These are phyloP conservation scores for Neoboletus subvelutipes DNA, from an alignment of 768 basidiomycete species.

Conservation along the genomic window DNA sequence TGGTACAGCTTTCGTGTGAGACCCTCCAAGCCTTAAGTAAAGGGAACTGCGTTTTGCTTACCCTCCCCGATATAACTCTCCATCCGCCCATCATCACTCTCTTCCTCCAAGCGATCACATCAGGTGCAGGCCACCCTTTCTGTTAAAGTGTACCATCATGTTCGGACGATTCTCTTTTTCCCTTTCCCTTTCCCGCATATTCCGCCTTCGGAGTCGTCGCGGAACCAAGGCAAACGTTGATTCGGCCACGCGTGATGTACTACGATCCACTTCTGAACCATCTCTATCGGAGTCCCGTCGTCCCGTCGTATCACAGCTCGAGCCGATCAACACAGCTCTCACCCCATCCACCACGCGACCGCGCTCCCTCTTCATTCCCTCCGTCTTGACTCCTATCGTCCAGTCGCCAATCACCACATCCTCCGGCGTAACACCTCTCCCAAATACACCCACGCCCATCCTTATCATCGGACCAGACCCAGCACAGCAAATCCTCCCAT, in stretches of 20 bases:
- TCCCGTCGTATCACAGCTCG: not conserved
- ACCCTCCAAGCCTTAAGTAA: conserved; percentile 2
- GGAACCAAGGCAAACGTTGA: not conserved
- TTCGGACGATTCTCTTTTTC: conserved; percentile 16
- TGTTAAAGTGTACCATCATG: conserved; percentile 4
- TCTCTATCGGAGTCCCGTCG: not conserved
- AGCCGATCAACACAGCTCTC: not conserved
- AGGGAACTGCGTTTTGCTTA: not conserved
- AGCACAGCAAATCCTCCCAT: not conserved
- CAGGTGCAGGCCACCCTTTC: conserved; percentile 16
- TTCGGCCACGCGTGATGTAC: not conserved
- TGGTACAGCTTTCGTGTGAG: conserved; percentile 1
- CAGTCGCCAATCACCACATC: not conserved
- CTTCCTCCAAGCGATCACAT: not conserved
- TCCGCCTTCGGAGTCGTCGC: conserved; percentile 17
- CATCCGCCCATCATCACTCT: not conserved
- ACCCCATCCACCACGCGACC: not conserved
- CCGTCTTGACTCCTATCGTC: not conserved
- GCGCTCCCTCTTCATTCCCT: not conserved
- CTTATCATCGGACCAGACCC: conserved; percentile 16
- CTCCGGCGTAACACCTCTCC: not conserved
- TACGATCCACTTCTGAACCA: not conserved
- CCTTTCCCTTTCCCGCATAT: conserved; percentile 15
- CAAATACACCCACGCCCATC: not conserved
- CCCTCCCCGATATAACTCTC: not conserved